phyloP scores from a whole-genome alignment of 169 alveolate species.

The Plasmodium knowlesi region DNA sequence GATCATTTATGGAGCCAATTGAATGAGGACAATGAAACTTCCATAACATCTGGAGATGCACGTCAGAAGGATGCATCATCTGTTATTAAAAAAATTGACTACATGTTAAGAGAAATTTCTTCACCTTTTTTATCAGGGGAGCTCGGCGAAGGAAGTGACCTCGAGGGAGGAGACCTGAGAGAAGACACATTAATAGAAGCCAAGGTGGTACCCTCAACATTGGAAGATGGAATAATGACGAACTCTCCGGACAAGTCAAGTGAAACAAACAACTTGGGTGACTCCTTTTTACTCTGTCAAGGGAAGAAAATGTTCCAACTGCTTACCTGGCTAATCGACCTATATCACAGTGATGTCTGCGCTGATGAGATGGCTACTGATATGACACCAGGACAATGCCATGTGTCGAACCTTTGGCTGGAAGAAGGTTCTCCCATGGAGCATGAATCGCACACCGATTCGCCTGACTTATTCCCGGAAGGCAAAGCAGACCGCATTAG shows the following conservation, averaged over 20 bases:
- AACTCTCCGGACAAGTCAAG: neutral
- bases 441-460: neutral
- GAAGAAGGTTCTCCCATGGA: neutral
- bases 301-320: conserved; percentile 18
- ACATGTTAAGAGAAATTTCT: neutral
- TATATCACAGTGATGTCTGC: neutral
- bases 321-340: neutral
- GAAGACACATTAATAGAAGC: neutral
- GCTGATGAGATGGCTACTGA: neutral
- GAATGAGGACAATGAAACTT: neutral
- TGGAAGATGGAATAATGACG: too few species aligned
- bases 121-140: neutral
- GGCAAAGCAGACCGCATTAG: neutral
- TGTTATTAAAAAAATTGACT: neutral
- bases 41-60: neutral
- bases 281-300: conserved; percentile 5
- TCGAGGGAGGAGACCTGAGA: neutral
- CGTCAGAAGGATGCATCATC: neutral
- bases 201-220: neutral
- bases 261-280: neutral
- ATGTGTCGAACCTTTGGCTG: neutral
- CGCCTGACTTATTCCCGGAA: neutral
- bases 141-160: neutral
- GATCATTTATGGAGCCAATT: neutral
- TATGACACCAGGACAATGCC: neutral